Base-by-base conservation (phyloP, 805 yeast genomes). In the Metschnikowia continentalis region DNA sequence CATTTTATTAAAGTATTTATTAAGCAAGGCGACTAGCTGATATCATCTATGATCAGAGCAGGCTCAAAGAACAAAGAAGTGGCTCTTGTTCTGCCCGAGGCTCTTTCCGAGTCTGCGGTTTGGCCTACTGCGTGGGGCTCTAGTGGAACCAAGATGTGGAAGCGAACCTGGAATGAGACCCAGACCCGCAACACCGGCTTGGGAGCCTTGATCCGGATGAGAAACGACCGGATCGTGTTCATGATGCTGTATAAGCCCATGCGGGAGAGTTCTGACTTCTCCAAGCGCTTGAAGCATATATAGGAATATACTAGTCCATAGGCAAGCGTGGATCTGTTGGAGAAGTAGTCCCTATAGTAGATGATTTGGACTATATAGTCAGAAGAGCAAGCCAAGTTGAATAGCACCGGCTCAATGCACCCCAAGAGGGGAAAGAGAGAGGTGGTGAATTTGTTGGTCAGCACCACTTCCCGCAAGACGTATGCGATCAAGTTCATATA, bases 401-500 rank as follows among this genome's bases (percentile, higher is more conserved):
- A 52, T 19, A 55, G 54, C 17, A 51, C 47, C 6, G 59, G 59
- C 38, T 57, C 60, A 6, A 54, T 32, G 47, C 52, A 51, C 8
- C 52, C 49, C 47, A 55, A 48, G 7, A 57, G 48, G 11, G 55
- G 56, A n/a, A 49, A 50, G 14, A 57, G 46, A 3, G 58, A 48
- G 26, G 53, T 48, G 22, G 55, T 49, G 44, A 55, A 54, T 14
- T 54, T 46, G 35, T 44, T 53, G 1, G 54, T 47, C 6, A 50
- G 47, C 40, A 53, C 43, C 23, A 52, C 51, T 32, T 57, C 60
- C 22, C 50, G 57, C 41, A 57, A 45, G 11, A 66, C 41, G 35
- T 50, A 59, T 13, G 55, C 52, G 30, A 53, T 47, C 44, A 68
- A 48, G 53, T 68, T 69, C 55, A 66, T 61, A 46, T 56, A 53